These are phyloP conservation scores for Cutaneotrichosporon sp. DNA, from an alignment of 1,284 basidiomycete genomes.

Conservation along the genomic window DNA sequence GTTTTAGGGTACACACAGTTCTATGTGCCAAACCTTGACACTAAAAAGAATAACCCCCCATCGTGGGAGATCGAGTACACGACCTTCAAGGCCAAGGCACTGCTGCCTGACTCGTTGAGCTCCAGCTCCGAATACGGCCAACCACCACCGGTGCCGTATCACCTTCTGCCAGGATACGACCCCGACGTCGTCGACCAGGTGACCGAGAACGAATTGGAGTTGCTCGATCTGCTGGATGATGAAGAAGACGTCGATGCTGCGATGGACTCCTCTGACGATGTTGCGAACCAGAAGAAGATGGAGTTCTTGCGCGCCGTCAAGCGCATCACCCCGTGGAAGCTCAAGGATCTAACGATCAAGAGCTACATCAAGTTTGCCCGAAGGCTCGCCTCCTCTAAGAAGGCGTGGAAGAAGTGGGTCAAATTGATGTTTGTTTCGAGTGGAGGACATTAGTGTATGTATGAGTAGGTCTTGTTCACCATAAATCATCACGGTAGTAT, in stretches of 20 bases:
- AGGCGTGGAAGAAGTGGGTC: slow-evolving; percentile 55
- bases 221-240: slow-evolving; percentile 1
- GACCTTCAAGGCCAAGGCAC: slow-evolving; percentile 56
- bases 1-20: slow-evolving; percentile 56
- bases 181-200: slow-evolving; percentile 13
- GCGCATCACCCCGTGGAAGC: slow-evolving; percentile 63
- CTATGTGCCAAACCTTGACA: slow-evolving; percentile 65
- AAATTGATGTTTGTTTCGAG: slow-evolving; percentile 39
- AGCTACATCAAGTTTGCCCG: slow-evolving; percentile 70
- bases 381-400: slow-evolving; percentile 57
- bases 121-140: slow-evolving; percentile 13
- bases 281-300: slow-evolving; percentile 4
- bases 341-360: slow-evolving; percentile 70
- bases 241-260: too few species aligned
- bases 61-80: slow-evolving; percentile 72
- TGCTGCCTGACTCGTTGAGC: slow-evolving; percentile 41
- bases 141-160: slow-evolving; percentile 58
- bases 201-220: slow-evolving; percentile 1
- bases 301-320: slow-evolving; percentile 44
- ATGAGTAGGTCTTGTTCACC: slow-evolving; percentile 1
- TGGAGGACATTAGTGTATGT: background rate
- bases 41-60: slow-evolving; percentile 58
- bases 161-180: slow-evolving; percentile 57
- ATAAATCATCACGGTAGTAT: background rate
- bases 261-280: too few species aligned